Conservation (phyloP, 495 filamentous ascomycete genomes). For the Pyrenula massariospora region DNA sequence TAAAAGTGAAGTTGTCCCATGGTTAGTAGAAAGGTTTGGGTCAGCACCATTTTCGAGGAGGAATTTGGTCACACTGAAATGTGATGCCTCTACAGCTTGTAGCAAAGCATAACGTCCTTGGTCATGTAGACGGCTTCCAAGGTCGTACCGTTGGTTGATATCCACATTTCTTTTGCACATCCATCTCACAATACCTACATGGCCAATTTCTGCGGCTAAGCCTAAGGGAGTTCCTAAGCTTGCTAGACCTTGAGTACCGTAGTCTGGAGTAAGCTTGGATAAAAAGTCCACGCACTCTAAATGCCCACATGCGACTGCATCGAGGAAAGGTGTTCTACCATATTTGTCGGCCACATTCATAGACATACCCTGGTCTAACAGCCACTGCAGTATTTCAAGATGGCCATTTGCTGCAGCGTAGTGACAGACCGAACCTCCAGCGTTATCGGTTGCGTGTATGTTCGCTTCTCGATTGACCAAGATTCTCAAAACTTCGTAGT, state of each 20-base stretch:
- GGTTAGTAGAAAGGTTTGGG: neutral
- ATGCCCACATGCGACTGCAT: neutral
- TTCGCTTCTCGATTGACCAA: neutral
- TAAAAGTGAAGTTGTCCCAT: neutral
- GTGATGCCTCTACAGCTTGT: neutral
- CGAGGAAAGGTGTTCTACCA: neutral
- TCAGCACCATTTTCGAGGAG: neutral
- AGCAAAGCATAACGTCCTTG: neutral
- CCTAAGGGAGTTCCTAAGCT: neutral
- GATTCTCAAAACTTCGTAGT: neutral
- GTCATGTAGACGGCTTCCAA: neutral
- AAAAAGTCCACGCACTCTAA: neutral
- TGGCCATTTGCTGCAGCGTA: neutral
- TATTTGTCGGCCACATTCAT: neutral
- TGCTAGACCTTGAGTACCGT: neutral
- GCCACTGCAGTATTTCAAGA: neutral
- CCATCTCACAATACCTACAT: neutral
- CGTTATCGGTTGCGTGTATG: neutral
- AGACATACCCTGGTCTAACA: neutral
- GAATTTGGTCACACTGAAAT: neutral
- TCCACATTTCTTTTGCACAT: neutral
- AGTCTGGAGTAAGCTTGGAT: neutral
- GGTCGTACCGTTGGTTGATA: neutral
- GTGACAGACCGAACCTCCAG: neutral
- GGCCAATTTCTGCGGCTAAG: neutral